Evolutionary conservation across 768 basidiomycete species (phyloP).

Genomic region (Asterophora lycoperdoides): DNA sequence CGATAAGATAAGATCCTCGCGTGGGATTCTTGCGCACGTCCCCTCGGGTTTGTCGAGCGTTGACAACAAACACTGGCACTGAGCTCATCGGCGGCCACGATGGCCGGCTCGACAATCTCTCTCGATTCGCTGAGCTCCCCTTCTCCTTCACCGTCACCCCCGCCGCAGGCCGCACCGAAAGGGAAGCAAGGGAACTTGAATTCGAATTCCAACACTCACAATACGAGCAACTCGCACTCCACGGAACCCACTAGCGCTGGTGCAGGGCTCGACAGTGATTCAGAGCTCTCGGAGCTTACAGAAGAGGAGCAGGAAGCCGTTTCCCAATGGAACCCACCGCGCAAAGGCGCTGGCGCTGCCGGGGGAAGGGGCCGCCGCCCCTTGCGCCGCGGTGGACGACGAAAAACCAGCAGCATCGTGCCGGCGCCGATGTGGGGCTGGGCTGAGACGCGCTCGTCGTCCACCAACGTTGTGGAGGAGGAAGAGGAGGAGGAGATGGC

Average conservation of each 20-base stretch:
- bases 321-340: constrained; percentile 24
- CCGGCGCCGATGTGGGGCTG: constrained; percentile 86
- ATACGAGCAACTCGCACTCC: constrained; percentile 3
- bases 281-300: constrained; percentile 80
- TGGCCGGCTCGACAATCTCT: constrained; percentile 59
- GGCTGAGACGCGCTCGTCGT: constrained; percentile 50
- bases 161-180: constrained; percentile 16
- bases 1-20: constrained; percentile 28
- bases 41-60: constrained; percentile 8
- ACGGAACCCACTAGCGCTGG: constrained; percentile 29
- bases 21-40: constrained; percentile 28
- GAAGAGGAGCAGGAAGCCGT: constrained; percentile 69
- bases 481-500: constrained; percentile 48
- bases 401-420: constrained; percentile 51
- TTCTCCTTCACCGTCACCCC: constrained; percentile 50
- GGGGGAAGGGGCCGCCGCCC: constrained; percentile 14
- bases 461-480: constrained; percentile 39
- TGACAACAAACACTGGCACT: constrained; percentile 21
- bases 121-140: constrained; percentile 65
- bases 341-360: constrained; percentile 16
- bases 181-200: too few relatives aligned
- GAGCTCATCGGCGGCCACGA: constrained; percentile 27
- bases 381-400: constrained; percentile 22
- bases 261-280: constrained; percentile 55
- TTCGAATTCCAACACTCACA: too few relatives aligned